Percentiles rank a stretch among this genome's conserved stretches.
Conservation (phyloP, 179 eudicot species). For the Beta lomatogona region DNA sequence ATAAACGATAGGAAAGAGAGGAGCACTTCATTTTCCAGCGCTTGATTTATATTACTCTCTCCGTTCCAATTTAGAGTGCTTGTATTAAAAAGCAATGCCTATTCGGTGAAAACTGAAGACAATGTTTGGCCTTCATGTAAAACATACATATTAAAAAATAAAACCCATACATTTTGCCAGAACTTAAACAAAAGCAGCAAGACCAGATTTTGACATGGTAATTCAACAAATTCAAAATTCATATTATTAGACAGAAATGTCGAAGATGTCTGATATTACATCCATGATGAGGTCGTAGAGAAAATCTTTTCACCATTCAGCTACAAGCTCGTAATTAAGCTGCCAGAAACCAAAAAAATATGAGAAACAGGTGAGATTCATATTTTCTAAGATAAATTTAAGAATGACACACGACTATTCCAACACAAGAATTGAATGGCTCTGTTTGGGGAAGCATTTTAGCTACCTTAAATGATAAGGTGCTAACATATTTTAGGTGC, state of each 20-base stretch:
- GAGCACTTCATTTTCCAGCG: background rate
- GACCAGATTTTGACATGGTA: background rate
- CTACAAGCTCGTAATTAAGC: slow-evolving; percentile 11
- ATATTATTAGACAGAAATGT: slow-evolving; percentile 21
- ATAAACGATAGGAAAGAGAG: no score
- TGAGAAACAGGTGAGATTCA: background rate
- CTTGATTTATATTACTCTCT: background rate
- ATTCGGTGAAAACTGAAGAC: background rate
- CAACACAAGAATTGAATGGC: background rate
- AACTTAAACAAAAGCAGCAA: background rate
- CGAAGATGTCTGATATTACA: slow-evolving; percentile 15
- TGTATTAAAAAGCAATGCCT: no score
- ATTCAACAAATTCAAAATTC: background rate
- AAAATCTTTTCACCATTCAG: slow-evolving; percentile 14
- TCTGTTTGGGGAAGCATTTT: no score
- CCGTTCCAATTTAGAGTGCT: no score
- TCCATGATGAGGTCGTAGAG: background rate
- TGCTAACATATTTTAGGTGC: no score
- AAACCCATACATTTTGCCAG: background rate
- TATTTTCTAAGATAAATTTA: background rate
- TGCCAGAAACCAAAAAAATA: slow-evolving; percentile 24
- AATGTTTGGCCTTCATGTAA: background rate
- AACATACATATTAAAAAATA: background rate
- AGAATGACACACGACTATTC: background rate
- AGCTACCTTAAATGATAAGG: no score